Evolutionary conservation across 2,329 filamentous ascomycete genomes (phyloP), one percentile per base, ranked within the genome.

Genomic region (Hymenoscyphus fructigenus): DNA sequence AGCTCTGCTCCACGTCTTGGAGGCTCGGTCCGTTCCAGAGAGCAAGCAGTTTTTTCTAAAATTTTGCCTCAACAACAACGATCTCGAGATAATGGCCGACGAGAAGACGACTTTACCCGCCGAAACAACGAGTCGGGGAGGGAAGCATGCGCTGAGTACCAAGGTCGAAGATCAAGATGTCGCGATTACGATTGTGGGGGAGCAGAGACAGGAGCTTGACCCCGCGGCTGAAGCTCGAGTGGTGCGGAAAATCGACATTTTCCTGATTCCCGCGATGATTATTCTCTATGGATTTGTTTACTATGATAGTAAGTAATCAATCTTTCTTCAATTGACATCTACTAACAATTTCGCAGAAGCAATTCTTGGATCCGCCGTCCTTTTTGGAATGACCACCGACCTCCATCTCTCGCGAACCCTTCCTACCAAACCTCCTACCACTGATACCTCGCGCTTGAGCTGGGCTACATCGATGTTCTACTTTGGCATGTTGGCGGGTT

Each of bases 401-500:
- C 82, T 93, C 3, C 68, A 79, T 1, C 83, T 93, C 53, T 81
- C 81, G 34, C 77, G 90, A 3, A 77, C 84, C 67, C 73, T 79
- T n/a, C 76, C 79, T 0, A 79, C 75, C 0, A 67, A 57, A 1
- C 87, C 88, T 0, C 82, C 84, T 0, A 84, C 83, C 0, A 84
- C 83, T 17, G 84, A 90, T 72, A 92, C 91, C 0, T 82, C 84
- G 0, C 84, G 90, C 12, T 83, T 93, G 32, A 88, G 84, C 69
- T 93, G 90, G 90, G 90, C 90, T 2, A 92, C 89, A 0, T 92
- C 88, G 0, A 81, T 92, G 71, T 92, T 93, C 79, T 93, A 92
- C 79, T 92, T 93, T 69, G 90, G 90, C 44, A 91, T 91, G 88
- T 81, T 93, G 1, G 86, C 84, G 0, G 90, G 90, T 0, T 79